phyloP scores from a whole-genome alignment of 768 basidiomycete species.

The Collybia sordida region DNA sequence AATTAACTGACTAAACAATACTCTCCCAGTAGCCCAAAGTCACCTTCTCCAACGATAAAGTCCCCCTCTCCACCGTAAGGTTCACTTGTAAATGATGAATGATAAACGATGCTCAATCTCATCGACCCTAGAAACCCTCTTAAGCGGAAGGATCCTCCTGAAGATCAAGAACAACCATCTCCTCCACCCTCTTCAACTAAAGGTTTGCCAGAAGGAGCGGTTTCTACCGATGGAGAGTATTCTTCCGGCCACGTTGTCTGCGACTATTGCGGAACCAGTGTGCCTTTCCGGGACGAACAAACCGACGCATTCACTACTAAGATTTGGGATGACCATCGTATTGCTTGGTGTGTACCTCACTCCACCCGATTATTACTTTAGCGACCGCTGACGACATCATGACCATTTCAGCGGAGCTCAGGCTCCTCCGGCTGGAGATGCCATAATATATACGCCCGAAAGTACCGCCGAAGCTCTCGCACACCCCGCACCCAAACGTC shows the following conservation, averaged over 20 bases:
- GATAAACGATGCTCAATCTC: not conserved
- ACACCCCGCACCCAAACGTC: conserved; percentile 58
- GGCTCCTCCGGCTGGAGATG: conserved; percentile 26
- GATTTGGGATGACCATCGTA: conserved; percentile 69
- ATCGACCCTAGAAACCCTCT: conserved; percentile 10
- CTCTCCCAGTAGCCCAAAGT: not conserved
- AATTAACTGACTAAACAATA: not conserved
- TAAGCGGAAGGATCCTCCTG: conserved; percentile 26
- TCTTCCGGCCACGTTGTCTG: conserved; percentile 65
- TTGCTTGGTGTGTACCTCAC: conserved; percentile 48
- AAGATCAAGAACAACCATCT: conserved; percentile 13
- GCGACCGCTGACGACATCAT: not conserved
- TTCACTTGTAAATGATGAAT: not conserved
- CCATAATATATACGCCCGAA: conserved; percentile 44
- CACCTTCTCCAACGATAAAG: not conserved
- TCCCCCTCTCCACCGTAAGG: not conserved
- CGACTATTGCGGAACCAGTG: conserved; percentile 56
- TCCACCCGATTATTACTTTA: not conserved
- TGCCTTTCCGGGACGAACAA: conserved; percentile 67
- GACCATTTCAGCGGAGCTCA: not conserved
- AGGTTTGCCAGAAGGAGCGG: conserved; percentile 8
- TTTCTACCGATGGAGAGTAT: conserved; percentile 46
- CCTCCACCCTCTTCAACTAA: conserved; percentile 4
- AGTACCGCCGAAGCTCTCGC: conserved; percentile 38
- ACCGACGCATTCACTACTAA: conserved; percentile 64